Evolutionary conservation across 2,329 filamentous ascomycete species (phyloP).

Genomic region (Cordyceps fumosorosea): DNA sequence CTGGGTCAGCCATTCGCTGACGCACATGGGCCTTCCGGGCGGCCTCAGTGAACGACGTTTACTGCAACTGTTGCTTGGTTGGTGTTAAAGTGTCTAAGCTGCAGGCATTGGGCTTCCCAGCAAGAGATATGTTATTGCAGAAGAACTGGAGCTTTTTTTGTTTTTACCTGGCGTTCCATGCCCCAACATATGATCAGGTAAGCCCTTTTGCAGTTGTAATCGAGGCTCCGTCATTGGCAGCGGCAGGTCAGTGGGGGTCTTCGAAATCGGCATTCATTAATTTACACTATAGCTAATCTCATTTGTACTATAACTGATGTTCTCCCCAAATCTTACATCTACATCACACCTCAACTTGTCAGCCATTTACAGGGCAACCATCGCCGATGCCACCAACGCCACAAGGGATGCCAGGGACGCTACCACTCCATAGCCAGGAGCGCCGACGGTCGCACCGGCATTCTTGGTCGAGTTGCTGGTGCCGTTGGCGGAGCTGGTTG

Average conservation of each 20-base stretch:
- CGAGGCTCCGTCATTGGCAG: conserved; percentile 1
- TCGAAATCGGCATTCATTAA: neutral
- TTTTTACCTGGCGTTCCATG: neutral
- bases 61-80: neutral
- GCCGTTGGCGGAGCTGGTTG: conserved; percentile 9
- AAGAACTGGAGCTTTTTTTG: neutral
- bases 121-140: neutral
- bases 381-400: conserved; percentile 38
- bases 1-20: conserved; percentile 7
- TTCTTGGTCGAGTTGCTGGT: conserved; percentile 16
- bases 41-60: neutral
- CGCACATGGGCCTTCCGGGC: conserved; percentile 8
- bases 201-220: neutral
- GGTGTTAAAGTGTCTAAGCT: too few species aligned
- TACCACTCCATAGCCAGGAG: conserved; percentile 31
- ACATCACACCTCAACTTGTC: neutral
- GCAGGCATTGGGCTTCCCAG: neutral
- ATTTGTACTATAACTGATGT: neutral
- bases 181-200: neutral
- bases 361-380: conserved; percentile 44
- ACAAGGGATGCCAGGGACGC: conserved; percentile 27
- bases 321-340: neutral
- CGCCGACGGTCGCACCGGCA: conserved; percentile 29
- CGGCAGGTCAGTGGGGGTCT: neutral
- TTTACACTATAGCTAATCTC: neutral